Evolutionary conservation across 129 eudicot genomes (phyloP).

Genomic region (Lactuca sativa): DNA sequence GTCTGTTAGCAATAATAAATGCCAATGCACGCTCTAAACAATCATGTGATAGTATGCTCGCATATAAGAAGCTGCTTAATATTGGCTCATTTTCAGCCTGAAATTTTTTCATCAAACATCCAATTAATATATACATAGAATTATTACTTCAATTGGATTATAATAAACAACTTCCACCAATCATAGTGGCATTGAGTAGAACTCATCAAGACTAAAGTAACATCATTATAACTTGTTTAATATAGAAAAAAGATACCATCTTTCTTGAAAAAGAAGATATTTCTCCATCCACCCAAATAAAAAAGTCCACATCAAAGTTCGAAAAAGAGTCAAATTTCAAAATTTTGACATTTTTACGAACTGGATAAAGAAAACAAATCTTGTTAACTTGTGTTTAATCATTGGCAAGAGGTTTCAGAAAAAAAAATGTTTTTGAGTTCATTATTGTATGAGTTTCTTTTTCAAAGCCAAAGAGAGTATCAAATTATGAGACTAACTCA

Average conservation of each 20-base stretch:
- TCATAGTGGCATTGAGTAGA: conserved; percentile 1
- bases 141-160: conserved; percentile 2
- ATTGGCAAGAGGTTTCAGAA: background rate
- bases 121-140: conserved; percentile 7
- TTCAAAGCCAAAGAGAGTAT: conserved; percentile 11
- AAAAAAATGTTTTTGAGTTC: background rate
- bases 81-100: conserved; percentile 85
- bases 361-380: conserved; percentile 7
- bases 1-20: conserved; percentile 66
- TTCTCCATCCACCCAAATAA: background rate
- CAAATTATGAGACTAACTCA: conserved; percentile 21
- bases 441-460: conserved; percentile 11
- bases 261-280: background rate
- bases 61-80: conserved; percentile 68
- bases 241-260: conserved; percentile 5
- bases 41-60: conserved; percentile 64
- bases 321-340: background rate
- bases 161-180: conserved; percentile 15
- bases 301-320: conserved; percentile 2
- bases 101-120: conserved; percentile 21
- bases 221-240: background rate
- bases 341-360: background rate
- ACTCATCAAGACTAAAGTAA: conserved; percentile 12
- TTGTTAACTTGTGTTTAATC: conserved; percentile 13
- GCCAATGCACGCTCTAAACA: conserved; percentile 65